These are phyloP conservation scores for Opeltia flavorubescens DNA, from an alignment of 495 filamentous ascomycete species.

Conservation along the genomic window DNA sequence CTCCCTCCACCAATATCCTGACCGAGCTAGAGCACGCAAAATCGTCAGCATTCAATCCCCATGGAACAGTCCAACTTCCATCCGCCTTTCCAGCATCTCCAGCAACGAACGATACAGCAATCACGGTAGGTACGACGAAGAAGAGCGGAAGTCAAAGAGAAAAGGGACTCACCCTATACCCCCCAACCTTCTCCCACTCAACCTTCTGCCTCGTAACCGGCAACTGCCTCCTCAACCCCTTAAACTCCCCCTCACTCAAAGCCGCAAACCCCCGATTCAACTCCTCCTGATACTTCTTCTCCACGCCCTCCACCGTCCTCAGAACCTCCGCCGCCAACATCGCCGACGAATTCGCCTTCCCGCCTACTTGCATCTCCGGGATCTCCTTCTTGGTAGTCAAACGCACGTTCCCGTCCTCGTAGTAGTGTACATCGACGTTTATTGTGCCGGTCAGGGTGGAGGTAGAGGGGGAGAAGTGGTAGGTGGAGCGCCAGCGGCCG, in stretches of 20 bases:
- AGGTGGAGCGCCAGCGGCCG: slow-evolving; percentile 85
- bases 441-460: slow-evolving; percentile 49
- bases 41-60: background rate
- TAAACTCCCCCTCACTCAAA: slow-evolving; percentile 88
- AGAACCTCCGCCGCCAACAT: slow-evolving; percentile 50
- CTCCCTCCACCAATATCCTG: slow-evolving; percentile 16
- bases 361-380: slow-evolving; percentile 6
- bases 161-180: slow-evolving; percentile 44
- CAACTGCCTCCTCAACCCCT: slow-evolving; percentile 79
- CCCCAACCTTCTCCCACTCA: slow-evolving; percentile 98
- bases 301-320: slow-evolving; percentile 57
- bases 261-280: slow-evolving; percentile 78
- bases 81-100: no score
- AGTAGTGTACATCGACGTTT: slow-evolving; percentile 93
- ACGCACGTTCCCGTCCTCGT: slow-evolving; percentile 97
- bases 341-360: slow-evolving; percentile 39
- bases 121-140: no score
- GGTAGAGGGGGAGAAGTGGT: slow-evolving; percentile 56
- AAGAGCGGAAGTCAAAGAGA: background rate
- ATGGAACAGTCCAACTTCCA: no score
- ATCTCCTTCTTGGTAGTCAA: slow-evolving; percentile 73
- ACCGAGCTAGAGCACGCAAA: slow-evolving; percentile 4
- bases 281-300: slow-evolving; percentile 93
- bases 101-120: no score
- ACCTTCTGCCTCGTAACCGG: slow-evolving; percentile 97